Conservation (phyloP, 495 filamentous ascomycete genomes). For the Daldinia vernicosa region DNA sequence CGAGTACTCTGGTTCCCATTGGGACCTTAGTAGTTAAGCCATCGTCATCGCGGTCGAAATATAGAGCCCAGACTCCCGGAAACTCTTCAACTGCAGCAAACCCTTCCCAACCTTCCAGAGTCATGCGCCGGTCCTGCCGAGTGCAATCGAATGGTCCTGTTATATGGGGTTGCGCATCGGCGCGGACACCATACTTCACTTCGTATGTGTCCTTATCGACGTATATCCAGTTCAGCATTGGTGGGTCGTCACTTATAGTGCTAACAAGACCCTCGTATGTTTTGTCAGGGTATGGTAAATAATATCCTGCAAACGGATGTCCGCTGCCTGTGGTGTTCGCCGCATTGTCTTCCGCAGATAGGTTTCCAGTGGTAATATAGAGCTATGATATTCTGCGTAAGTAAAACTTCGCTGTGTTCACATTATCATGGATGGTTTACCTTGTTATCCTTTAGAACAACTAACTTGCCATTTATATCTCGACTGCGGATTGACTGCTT, state of each 20-base stretch:
- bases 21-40: constrained; percentile 51
- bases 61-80: constrained; percentile 54
- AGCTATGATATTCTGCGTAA: constrained; percentile 35
- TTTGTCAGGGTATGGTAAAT: constrained; percentile 66
- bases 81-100: constrained; percentile 56
- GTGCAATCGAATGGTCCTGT: constrained; percentile 67
- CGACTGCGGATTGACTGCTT: constrained; percentile 44
- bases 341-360: constrained; percentile 32
- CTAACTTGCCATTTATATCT: constrained; percentile 51
- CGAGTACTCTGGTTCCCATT: constrained; percentile 45
- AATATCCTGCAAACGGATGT: constrained; percentile 66
- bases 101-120: constrained; percentile 58
- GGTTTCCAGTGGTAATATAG: constrained; percentile 45
- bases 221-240: constrained; percentile 71
- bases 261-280: constrained; percentile 66
- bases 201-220: constrained; percentile 65
- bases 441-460: constrained; percentile 53
- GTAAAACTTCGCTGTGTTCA: constrained; percentile 8
- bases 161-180: constrained; percentile 58
- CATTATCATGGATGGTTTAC: constrained; percentile 25
- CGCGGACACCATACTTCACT: constrained; percentile 63
- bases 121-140: constrained; percentile 63
- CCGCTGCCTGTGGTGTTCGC: constrained; percentile 29
- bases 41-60: constrained; percentile 57
- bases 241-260: constrained; percentile 65